Evolutionary conservation across 768 basidiomycete species (phyloP).

Genomic region (Tulasnella sp.): DNA sequence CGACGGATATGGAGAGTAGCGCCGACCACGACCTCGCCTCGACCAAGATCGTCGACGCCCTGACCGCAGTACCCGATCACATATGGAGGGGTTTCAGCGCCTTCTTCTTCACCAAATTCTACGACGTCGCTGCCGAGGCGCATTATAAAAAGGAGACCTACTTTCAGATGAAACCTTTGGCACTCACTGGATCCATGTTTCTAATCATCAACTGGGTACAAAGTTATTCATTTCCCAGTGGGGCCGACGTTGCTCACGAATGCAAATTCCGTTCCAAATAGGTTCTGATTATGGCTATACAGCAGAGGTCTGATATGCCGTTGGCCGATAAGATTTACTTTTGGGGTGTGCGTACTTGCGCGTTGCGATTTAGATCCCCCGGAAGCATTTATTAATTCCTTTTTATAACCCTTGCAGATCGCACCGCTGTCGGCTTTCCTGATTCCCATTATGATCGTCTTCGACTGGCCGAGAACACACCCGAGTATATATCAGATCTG

Average conservation of each 20-base stretch:
- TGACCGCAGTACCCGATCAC: neutral
- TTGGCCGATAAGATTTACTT: conserved; percentile 16
- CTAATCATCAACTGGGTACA: conserved; percentile 29
- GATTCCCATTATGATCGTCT: conserved; percentile 26
- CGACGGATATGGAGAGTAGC: conserved; percentile 2
- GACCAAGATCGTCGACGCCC: neutral
- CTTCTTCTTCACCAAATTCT: conserved; percentile 10
- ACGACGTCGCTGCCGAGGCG: conserved; percentile 3
- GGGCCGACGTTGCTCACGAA: neutral
- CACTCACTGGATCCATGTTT: conserved; percentile 22
- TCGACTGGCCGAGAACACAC: conserved; percentile 25
- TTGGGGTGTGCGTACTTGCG: conserved; percentile 15
- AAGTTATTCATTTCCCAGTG: conserved; percentile 15
- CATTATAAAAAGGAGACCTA: conserved; percentile 16
- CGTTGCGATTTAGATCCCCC: too few species aligned
- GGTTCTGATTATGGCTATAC: conserved; percentile 16
- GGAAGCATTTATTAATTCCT: too few species aligned
- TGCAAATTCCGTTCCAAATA: neutral
- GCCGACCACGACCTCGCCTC: neutral
- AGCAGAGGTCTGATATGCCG: conserved; percentile 8
- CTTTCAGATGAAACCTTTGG: conserved; percentile 19
- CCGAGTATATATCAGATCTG: conserved; percentile 26
- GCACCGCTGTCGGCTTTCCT: conserved; percentile 22
- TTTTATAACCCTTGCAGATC: neutral
- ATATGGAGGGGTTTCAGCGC: neutral